Evolutionary conservation across 495 filamentous ascomycete genomes (phyloP), one percentile per base, ranked within the genome.

Genomic region (Neurospora africana): DNA sequence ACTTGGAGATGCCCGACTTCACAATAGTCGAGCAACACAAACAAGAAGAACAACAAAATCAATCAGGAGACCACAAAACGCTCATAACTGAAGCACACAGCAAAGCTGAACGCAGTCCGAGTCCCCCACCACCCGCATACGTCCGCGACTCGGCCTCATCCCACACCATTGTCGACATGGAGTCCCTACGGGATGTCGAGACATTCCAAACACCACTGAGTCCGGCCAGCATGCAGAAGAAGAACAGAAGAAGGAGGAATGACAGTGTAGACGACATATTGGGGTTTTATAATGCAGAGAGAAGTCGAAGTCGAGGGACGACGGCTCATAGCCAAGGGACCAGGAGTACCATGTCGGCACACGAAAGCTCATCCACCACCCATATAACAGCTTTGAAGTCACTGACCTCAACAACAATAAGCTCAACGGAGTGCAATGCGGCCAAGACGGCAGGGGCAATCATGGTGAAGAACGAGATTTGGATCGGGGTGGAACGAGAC

Each of bases 251-350:
- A 37, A 37, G 41, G 0, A 70, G 75, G 2, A 76, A 71, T 23
- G 77, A 81, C 36, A 82, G 78, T 38, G 73, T 81, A 21, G 79
- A 82, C n/a, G 77, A 80, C 27, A 81, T 79, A 23, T 10, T 82
- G 43, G 79, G 77, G 5, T 71, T 79, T 0, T 81, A 81, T 38
- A 58, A 77, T 33, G 75, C 72, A 10, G 75, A 77, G 41, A 68
- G 78, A 13, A 76, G 73, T 21, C 71, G 71, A 39, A 76, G 73
- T 69, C 43, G 72, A 1, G 73, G 73, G 53, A 65, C 53, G 7
- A 65, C 53, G 7, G 53, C 53, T 65, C 53, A 33, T 65, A 65
- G 53, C 23, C 53, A 65, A 65, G 53, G 13, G 15, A 65, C 27
- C 5, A 27, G 53, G 27, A 61, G 27, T 61, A 61, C 53, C 27